Conservation (phyloP, 2,329 filamentous ascomycete species). For the Beauveria medogensis region DNA sequence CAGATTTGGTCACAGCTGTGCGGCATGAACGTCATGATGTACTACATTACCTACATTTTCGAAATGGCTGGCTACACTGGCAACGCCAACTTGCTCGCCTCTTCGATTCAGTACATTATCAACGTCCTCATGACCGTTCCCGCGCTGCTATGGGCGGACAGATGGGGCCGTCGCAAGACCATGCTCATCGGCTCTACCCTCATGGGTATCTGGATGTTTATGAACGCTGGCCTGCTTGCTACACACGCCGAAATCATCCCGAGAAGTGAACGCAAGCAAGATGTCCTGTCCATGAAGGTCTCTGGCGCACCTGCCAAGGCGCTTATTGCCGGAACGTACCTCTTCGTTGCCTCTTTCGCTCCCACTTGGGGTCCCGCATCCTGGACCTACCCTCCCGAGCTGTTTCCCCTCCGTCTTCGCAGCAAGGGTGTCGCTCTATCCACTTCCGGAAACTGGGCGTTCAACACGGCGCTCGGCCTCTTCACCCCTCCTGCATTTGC, state of each 20-base stretch:
- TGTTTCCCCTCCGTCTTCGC: conserved; percentile 29
- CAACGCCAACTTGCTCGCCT: conserved; percentile 45
- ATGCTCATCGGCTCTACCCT: conserved; percentile 58
- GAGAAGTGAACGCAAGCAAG: conserved; percentile 36
- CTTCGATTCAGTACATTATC: conserved; percentile 57
- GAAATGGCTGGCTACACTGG: conserved; percentile 31
- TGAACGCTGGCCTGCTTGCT: conserved; percentile 45
- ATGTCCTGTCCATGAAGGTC: conserved; percentile 39
- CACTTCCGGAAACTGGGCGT: conserved; percentile 31
- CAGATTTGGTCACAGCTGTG: conserved; percentile 51
- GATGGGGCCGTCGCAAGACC: conserved; percentile 64
- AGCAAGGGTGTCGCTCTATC: conserved; percentile 30
- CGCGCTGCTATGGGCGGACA: conserved; percentile 66
- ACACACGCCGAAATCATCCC: conserved; percentile 34
- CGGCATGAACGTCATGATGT: conserved; percentile 55
- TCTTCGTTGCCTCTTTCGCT: conserved; percentile 46
- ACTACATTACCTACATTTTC: conserved; percentile 47
- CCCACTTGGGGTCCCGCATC: conserved; percentile 42
- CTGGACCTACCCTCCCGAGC: conserved; percentile 35
- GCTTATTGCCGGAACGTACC: conserved; percentile 60
- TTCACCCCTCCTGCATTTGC: conserved; percentile 30
- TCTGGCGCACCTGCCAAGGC: conserved; percentile 42
- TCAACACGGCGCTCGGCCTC: conserved; percentile 32
- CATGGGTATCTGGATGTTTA: conserved; percentile 54
- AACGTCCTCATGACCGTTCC: conserved; percentile 74